A percentile compares a stretch with the other conserved stretches of the same genome.
These are phyloP conservation scores for Lactarius hatsudake DNA, from an alignment of 768 basidiomycete genomes.

Conservation along the genomic window DNA sequence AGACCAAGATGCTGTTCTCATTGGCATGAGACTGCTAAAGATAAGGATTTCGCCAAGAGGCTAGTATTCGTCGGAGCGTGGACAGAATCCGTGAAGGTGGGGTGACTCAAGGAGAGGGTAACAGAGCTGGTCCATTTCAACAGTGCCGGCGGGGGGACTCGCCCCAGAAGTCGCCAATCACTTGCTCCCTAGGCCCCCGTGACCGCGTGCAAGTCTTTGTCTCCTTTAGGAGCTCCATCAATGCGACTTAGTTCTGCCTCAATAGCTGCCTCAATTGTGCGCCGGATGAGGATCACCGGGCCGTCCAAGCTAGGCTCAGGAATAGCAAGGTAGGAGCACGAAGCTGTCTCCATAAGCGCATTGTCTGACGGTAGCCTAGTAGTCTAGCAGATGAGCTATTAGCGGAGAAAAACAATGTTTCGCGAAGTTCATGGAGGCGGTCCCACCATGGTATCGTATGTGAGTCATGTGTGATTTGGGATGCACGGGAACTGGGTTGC, in stretches of 20 bases:
- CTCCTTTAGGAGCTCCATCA: not conserved
- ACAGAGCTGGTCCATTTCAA: not conserved
- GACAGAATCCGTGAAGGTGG: not conserved
- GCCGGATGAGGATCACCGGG: not conserved
- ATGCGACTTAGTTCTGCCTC: not conserved
- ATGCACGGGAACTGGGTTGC: constrained; percentile 53
- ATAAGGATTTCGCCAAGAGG: not conserved
- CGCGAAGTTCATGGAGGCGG: constrained; percentile 60
- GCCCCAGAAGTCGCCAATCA: not conserved
- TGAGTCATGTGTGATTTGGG: constrained; percentile 50
- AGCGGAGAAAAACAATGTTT: constrained; percentile 58
- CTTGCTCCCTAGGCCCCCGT: not conserved
- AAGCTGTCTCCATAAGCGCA: constrained; percentile 67
- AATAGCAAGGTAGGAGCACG: constrained; percentile 81
- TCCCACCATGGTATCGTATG: constrained; percentile 31
- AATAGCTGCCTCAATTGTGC: not conserved
- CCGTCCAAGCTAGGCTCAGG: not conserved
- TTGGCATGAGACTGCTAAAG: not conserved
- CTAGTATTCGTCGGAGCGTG: not conserved
- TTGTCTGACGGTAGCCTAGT: constrained; percentile 78
- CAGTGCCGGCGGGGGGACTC: not conserved
- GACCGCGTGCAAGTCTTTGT: not conserved
- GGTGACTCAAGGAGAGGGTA: not conserved
- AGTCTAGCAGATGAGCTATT: constrained; percentile 87
- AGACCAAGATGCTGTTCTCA: not conserved